Percentiles rank a stretch among this genome's conserved stretches.
Evolutionary conservation across 305 asterid genomes (phyloP).

Genomic region (Euphrasia arctica): DNA sequence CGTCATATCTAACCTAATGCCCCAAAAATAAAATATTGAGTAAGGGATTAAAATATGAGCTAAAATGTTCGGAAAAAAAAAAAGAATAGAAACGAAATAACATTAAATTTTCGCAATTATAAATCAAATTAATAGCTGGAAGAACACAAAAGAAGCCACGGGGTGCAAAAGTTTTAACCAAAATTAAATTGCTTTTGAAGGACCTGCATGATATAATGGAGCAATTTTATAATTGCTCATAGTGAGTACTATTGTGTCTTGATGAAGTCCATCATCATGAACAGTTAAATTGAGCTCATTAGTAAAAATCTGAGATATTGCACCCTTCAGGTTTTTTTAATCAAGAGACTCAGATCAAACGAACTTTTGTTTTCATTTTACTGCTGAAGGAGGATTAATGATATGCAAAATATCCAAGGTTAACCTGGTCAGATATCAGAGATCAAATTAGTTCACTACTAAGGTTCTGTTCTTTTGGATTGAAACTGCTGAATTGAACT

Average conservation of each 20-base stretch:
- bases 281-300: not conserved
- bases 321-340: not conserved
- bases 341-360: not conserved
- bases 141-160: conserved; percentile 11
- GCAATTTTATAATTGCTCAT: not conserved
- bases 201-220: not conserved
- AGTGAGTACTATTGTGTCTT: not conserved
- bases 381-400: conserved; percentile 1
- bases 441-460: conserved; percentile 15
- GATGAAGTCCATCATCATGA: conserved; percentile 8
- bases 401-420: conserved; percentile 7
- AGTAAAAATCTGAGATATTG: not conserved
- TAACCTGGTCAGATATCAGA: conserved; percentile 2
- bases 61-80: not conserved
- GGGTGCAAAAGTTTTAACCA: conserved; percentile 18
- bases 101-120: not conserved
- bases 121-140: conserved; percentile 10
- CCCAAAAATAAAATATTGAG: conserved; percentile 8
- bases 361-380: not conserved
- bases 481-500: no score
- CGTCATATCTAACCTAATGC: not conserved
- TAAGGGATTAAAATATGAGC: not conserved
- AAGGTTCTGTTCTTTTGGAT: no score
- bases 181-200: not conserved
- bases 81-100: not conserved